Base-by-base conservation (phyloP, 345 rosid species). In the Excoecaria agallocha region DNA sequence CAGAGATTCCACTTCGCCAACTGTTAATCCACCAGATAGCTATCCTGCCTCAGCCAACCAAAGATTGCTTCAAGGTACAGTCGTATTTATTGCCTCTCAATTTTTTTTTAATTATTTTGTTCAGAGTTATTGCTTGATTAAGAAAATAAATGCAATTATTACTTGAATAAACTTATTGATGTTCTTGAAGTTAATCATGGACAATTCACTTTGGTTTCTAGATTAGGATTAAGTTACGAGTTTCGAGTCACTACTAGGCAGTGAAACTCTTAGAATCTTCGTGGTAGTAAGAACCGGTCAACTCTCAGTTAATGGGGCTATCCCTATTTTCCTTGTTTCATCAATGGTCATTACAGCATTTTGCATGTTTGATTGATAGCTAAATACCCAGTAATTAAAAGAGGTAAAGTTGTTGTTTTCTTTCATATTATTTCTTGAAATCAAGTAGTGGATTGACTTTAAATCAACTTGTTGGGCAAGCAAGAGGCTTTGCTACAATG, bases 1-100 rank as follows among this genome's bases (percentile, higher is more conserved):
- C 2, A 76, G 77, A 50, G 82, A 68, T 37, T 77, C 85, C 7
- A 71, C 86, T 19, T 85, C 89, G 4, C 83, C 86, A 2, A 52
- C 74, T 48, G 76, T 69, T 12, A 76, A 75, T 57, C 84, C 78
- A 10, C 51, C 80, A 1, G 60, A 60, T 52, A 63, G 83, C 25
- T 72, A 50, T 60, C 75, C 80, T n/a, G 79, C 85, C 30, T 80
- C 82, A 48, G 74, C 64, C 20, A 74, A 70, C 54, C 79, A 83
- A 65, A 66, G 76, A 76, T 76, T 79, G 68, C 73, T 71, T 25
- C 43, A 69, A 82, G 89, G 84, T 86, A 75, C 51, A 75, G n/a
- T 25, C 1, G 30, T 30, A 30, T 30, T 30, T 1, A 8, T 13
- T 60, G 2, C 41, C 39, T 48, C 48, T 7, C 22, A 43, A 10